A percentile compares a stretch with the other conserved stretches of the same genome.
phyloP scores from a whole-genome alignment of 2,329 filamentous ascomycete species.

The Neopestalotiopsis clavispora region DNA sequence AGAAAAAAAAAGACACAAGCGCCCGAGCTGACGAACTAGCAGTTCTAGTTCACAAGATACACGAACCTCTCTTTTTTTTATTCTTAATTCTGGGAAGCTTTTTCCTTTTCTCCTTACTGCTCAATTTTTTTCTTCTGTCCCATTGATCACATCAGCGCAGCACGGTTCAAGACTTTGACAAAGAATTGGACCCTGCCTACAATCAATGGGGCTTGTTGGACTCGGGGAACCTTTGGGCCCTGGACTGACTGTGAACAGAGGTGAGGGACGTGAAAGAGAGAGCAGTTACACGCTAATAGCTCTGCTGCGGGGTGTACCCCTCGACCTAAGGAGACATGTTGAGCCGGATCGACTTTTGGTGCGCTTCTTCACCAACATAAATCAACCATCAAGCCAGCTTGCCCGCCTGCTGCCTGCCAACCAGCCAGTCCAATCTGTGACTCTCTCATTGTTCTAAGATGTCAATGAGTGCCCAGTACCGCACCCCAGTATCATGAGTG shows the following conservation, averaged over 20 bases:
- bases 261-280: neutral
- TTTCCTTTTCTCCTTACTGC: neutral
- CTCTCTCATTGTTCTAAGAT: neutral
- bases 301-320: neutral
- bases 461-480: neutral
- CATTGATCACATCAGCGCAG: neutral
- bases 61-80: neutral
- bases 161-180: neutral
- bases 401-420: neutral
- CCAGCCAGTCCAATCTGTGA: neutral
- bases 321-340: constrained; percentile 9
- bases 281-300: neutral
- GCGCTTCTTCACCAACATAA: neutral
- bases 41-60: constrained; percentile 7
- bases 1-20: neutral
- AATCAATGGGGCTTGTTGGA: constrained; percentile 5
- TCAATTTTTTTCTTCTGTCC: neutral
- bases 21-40: neutral
- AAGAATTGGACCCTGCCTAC: neutral
- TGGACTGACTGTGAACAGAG: neutral
- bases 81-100: neutral
- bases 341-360: constrained; percentile 13
- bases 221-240: neutral
- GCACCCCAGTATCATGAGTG: neutral
- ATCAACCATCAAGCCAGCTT: neutral